Percentiles rank a stretch among this genome's conserved stretches.
These are phyloP conservation scores for Cutaneotrichosporon arboriforme DNA, from an alignment of 1,284 basidiomycete genomes.

Conservation along the genomic window DNA sequence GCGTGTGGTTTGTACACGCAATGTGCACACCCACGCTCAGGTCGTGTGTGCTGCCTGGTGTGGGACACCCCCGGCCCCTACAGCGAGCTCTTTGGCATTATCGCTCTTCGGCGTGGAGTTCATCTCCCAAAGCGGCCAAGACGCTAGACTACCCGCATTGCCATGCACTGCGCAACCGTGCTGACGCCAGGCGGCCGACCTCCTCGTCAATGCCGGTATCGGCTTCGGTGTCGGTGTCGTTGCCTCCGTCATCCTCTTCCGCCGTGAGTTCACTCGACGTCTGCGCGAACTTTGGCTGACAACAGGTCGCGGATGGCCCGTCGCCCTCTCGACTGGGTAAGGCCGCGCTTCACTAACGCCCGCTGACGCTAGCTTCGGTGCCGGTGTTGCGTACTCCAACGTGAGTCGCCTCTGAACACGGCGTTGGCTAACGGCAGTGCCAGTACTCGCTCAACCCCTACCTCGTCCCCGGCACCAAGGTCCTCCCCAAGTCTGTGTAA, in stretches of 20 bases:
- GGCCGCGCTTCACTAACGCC: too few species aligned
- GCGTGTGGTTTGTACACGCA: too few species aligned
- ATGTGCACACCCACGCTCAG: too few species aligned
- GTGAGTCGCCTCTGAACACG: constrained; percentile 20
- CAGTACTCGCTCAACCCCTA: constrained; percentile 94
- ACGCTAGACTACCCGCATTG: too few species aligned
- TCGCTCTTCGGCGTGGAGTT: neutral
- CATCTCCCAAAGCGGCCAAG: too few species aligned
- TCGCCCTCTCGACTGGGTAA: constrained; percentile 86
- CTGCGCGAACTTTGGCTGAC: constrained; percentile 4
- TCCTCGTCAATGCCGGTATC: constrained; percentile 66
- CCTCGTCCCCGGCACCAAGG: constrained; percentile 80
- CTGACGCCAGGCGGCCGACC: constrained; percentile 48
- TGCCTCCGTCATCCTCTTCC: constrained; percentile 89
- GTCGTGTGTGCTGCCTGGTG: too few species aligned
- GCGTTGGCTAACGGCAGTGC: constrained; percentile 55
- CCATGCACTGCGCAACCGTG: neutral
- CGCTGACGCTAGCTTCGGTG: constrained; percentile 43
- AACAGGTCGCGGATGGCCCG: constrained; percentile 91
- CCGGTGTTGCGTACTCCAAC: constrained; percentile 71
- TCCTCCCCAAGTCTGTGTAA: constrained; percentile 50
- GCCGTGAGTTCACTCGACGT: constrained; percentile 61
- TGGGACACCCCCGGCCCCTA: too few species aligned
- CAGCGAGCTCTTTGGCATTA: too few species aligned
- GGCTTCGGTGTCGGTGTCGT: constrained; percentile 93